Evolutionary conservation across 192 early-diverging fungal genomes (phyloP).

Genomic region (Umbelopsis sp.): DNA sequence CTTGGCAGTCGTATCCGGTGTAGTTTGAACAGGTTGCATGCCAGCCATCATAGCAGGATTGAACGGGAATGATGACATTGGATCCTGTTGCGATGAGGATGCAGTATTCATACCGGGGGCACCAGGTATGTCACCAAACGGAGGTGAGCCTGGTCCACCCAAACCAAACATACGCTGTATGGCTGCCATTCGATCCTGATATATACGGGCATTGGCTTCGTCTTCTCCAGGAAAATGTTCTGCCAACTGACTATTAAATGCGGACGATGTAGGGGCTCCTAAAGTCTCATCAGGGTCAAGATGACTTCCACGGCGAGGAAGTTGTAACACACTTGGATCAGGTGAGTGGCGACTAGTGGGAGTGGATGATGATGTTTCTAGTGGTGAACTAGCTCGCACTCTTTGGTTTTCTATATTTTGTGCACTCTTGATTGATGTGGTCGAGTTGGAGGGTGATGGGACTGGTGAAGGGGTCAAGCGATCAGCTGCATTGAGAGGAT

Average conservation of each 20-base stretch:
- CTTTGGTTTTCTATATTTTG: background rate
- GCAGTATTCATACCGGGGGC: slow-evolving; percentile 24
- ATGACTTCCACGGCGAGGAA: slow-evolving; percentile 30
- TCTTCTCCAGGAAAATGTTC: slow-evolving; percentile 13
- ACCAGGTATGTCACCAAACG: slow-evolving; percentile 28
- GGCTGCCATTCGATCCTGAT: slow-evolving; percentile 10
- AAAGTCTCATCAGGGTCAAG: slow-evolving; percentile 51
- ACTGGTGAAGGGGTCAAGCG: slow-evolving; percentile 10
- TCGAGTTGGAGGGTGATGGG: slow-evolving; percentile 11
- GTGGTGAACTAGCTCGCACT: slow-evolving; percentile 9
- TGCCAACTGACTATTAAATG: background rate
- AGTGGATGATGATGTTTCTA: background rate
- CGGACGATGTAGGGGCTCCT: slow-evolving; percentile 37
- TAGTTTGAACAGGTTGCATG: slow-evolving; percentile 17
- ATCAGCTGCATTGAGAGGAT: slow-evolving; percentile 1
- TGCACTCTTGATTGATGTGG: background rate
- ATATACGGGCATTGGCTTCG: background rate
- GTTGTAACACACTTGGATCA: background rate
- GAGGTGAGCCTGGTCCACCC: background rate
- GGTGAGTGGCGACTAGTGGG: background rate
- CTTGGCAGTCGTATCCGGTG: slow-evolving; percentile 35
- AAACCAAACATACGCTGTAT: slow-evolving; percentile 20
- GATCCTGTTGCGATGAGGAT: slow-evolving; percentile 26
- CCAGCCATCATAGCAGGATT: slow-evolving; percentile 21
- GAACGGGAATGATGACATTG: slow-evolving; percentile 8